A percentile compares a stretch with the other conserved stretches of the same genome.
phyloP scores from a whole-genome alignment of 768 basidiomycete genomes.

The Harrya chromipes region DNA sequence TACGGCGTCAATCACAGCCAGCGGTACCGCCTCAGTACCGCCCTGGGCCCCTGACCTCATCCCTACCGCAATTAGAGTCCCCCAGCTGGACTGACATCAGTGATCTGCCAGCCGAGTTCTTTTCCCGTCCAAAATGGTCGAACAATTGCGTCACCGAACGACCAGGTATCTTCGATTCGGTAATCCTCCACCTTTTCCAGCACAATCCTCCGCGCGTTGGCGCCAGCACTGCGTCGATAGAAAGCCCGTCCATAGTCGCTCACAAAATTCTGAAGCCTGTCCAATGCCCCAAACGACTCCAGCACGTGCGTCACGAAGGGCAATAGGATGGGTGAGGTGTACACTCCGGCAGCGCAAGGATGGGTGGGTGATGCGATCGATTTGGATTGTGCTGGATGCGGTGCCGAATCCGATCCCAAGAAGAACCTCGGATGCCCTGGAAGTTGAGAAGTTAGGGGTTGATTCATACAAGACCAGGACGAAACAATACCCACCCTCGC shows the following conservation, averaged over 20 bases:
- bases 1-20: conserved; percentile 16
- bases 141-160: conserved; percentile 45
- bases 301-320: conserved; percentile 87
- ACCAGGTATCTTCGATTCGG: conserved; percentile 48
- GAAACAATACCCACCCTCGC: conserved; percentile 51
- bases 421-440: conserved; percentile 92
- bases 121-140: conserved; percentile 90
- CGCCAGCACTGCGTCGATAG: conserved; percentile 47
- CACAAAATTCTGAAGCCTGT: conserved; percentile 77
- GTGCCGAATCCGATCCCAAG: conserved; percentile 95
- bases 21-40: conserved; percentile 23
- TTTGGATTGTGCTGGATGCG: conserved; percentile 73
- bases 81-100: conserved; percentile 14
- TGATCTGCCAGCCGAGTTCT: conserved; percentile 69
- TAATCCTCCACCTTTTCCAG: conserved; percentile 41
- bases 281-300: conserved; percentile 83
- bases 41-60: conserved; percentile 4
- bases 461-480: background rate
- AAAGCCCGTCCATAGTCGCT: conserved; percentile 77
- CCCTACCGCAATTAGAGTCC: background rate
- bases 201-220: conserved; percentile 36
- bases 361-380: conserved; percentile 65
- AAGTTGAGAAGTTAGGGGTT: conserved; percentile 3
- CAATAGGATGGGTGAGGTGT: conserved; percentile 89
- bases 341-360: conserved; percentile 92